Percentiles rank a stretch among this genome's conserved stretches.
phyloP scores from a whole-genome alignment of 2,329 filamentous ascomycete species.

The Endoconidiophora laricicola region DNA sequence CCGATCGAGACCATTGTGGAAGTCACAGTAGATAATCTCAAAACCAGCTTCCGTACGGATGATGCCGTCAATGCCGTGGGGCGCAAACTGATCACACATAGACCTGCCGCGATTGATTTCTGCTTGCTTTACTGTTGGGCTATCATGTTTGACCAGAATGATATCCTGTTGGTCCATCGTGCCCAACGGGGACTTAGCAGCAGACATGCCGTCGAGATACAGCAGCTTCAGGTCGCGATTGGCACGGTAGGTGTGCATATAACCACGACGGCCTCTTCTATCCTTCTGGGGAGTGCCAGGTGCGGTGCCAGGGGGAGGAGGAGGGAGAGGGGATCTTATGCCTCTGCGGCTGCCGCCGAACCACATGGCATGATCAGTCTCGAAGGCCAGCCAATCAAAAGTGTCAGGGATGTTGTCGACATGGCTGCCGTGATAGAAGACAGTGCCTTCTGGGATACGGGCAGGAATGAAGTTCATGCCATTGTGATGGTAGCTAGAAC shows the following conservation, averaged over 20 bases:
- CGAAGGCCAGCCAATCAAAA: constrained; percentile 60
- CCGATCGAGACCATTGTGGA: constrained; percentile 27
- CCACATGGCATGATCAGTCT: constrained; percentile 52
- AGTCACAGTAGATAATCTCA: constrained; percentile 53
- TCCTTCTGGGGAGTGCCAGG: too few species aligned
- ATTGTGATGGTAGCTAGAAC: constrained; percentile 56
- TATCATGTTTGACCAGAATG: constrained; percentile 32
- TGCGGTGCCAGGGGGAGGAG: not conserved
- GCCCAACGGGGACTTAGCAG: constrained; percentile 46
- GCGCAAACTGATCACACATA: constrained; percentile 36
- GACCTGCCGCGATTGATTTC: constrained; percentile 36
- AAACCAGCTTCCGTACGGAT: constrained; percentile 55
- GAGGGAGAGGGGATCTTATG: constrained; percentile 8
- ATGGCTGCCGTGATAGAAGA: constrained; percentile 46
- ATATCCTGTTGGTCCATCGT: constrained; percentile 52
- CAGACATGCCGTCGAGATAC: constrained; percentile 55
- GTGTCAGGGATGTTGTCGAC: constrained; percentile 29
- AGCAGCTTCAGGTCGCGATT: constrained; percentile 40
- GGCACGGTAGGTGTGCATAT: constrained; percentile 50
- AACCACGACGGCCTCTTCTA: constrained; percentile 27
- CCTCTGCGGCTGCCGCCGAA: constrained; percentile 32
- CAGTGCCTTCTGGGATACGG: constrained; percentile 44
- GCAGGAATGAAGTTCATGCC: constrained; percentile 57
- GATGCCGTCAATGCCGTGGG: constrained; percentile 46
- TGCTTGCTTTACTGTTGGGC: not conserved